These are phyloP conservation scores for Chenopodium suecicum DNA, from an alignment of 148 eudicot genomes.

Conservation along the genomic window DNA sequence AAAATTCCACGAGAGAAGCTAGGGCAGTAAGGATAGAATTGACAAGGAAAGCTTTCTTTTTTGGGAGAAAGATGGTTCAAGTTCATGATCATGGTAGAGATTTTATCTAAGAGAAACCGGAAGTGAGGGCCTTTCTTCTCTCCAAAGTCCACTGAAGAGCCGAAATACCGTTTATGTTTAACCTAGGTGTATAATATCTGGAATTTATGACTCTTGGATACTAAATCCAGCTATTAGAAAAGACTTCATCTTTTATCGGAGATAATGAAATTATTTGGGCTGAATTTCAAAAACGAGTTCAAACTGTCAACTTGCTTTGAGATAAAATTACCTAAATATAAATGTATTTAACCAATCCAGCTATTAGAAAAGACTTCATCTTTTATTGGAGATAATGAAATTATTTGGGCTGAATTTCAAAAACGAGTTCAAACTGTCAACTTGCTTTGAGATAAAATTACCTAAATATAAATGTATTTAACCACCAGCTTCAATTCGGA, in stretches of 20 bases:
- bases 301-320: background rate
- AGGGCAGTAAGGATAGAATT: background rate
- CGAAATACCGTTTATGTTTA: background rate
- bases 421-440: too few species aligned
- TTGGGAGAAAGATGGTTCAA: background rate
- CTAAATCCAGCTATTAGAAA: too few species aligned
- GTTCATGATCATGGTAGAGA: background rate
- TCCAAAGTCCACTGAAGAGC: background rate
- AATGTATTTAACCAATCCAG: background rate
- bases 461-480: background rate
- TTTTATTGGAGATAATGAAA: background rate
- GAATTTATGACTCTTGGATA: background rate
- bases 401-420: background rate
- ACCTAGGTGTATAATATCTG: background rate
- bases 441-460: background rate
- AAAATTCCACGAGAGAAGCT: background rate
- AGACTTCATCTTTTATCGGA: too few species aligned
- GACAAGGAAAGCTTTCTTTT: background rate
- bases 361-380: background rate
- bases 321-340: background rate
- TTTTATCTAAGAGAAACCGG: background rate
- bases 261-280: background rate
- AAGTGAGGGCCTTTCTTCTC: background rate
- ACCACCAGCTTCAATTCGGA: background rate
- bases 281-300: background rate